Evolutionary conservation across 2,329 filamentous ascomycete genomes (phyloP).

Genomic region (Pseudopithomyces maydicus): DNA sequence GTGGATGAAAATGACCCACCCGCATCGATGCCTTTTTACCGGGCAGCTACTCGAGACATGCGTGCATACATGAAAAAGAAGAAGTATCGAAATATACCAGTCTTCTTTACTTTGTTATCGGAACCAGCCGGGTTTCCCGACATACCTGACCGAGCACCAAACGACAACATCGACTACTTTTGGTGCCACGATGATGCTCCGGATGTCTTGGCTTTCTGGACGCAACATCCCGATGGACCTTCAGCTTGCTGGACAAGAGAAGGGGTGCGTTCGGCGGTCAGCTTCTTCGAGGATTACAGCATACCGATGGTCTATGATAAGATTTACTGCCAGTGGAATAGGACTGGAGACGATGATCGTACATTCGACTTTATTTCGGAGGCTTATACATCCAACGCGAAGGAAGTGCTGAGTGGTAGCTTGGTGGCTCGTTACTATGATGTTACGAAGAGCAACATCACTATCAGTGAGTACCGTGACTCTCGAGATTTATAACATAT

Average conservation of each 20-base stretch:
- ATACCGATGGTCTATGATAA: neutral
- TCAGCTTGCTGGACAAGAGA: neutral
- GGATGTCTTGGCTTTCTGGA: neutral
- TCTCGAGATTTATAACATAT: neutral
- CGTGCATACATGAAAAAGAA: neutral
- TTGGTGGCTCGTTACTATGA: neutral
- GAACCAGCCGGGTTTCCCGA: neutral
- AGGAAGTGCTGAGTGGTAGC: neutral
- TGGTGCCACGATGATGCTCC: neutral
- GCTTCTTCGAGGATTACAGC: neutral
- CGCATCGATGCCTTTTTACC: neutral
- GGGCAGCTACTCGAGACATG: slow-evolving; percentile 5
- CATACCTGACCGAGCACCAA: no score
- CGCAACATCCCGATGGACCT: neutral
- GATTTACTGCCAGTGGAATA: neutral
- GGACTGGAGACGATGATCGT: neutral
- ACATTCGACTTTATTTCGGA: neutral
- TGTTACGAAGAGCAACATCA: neutral
- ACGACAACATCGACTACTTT: slow-evolving; percentile 1
- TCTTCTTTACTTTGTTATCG: neutral
- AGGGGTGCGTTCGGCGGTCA: neutral
- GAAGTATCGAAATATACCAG: slow-evolving; percentile 1
- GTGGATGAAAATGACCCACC: neutral
- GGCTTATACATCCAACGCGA: neutral
- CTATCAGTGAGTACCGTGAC: neutral